phyloP scores from a whole-genome alignment of 2,329 filamentous ascomycete genomes.

The Diplodia scrobiculata region DNA sequence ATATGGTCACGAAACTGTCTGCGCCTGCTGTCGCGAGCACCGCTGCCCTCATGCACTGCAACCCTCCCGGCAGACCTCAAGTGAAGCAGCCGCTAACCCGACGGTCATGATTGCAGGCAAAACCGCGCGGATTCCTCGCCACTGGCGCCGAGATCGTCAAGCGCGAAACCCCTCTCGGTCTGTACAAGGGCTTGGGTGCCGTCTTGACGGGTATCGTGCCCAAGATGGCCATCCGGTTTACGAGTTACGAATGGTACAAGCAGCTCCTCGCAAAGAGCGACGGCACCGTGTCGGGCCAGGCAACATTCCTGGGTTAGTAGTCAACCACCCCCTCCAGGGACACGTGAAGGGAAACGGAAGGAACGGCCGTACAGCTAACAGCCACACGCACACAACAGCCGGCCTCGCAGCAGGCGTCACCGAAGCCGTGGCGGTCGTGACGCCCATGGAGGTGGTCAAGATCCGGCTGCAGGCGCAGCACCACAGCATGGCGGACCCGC shows the following conservation, averaged over 20 bases:
- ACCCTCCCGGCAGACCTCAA: background rate
- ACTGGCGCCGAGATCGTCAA: constrained; percentile 86
- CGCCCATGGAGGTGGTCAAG: constrained; percentile 99
- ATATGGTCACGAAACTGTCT: background rate
- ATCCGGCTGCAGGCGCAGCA: constrained; percentile 97
- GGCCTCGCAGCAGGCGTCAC: constrained; percentile 92
- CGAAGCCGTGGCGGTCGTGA: constrained; percentile 93
- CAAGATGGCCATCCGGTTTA: constrained; percentile 99
- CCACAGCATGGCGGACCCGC: constrained; percentile 94
- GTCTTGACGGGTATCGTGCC: constrained; percentile 95
- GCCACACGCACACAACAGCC: constrained; percentile 52
- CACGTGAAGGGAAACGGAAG: background rate
- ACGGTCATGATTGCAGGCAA: constrained; percentile 49
- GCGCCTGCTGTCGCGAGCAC: background rate
- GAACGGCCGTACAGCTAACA: background rate
- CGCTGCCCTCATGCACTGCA: background rate
- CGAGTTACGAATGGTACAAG: constrained; percentile 96
- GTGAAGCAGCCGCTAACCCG: constrained; percentile 7
- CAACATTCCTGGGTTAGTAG: constrained; percentile 68
- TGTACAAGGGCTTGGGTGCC: constrained; percentile 98
- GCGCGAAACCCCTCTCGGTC: constrained; percentile 84
- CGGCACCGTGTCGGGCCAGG: constrained; percentile 67
- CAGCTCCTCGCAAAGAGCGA: constrained; percentile 68
- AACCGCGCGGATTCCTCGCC: constrained; percentile 81
- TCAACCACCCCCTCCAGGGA: background rate